Evolutionary conservation across 1,284 basidiomycete genomes (phyloP), one percentile per base, ranked within the genome.

Genomic region (Sutorius eximius): DNA sequence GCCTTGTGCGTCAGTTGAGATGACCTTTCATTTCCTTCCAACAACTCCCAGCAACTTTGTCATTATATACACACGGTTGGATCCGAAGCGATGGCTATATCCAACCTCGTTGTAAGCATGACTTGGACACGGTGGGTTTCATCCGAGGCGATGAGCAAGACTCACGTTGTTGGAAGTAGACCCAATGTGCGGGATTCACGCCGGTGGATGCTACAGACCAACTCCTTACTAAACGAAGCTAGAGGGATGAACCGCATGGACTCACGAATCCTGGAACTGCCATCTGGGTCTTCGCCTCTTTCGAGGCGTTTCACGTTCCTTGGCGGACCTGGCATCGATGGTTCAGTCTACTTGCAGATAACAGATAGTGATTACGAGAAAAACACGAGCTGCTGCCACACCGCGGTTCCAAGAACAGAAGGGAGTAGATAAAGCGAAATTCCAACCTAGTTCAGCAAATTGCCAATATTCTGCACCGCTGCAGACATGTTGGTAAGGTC

Each of bases 401-500:
- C 38, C 30, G 20, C 36, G 34, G 18, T 5, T 24, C 36, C 11
- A 20, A 18, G 11, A 47, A 45, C 13, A 41, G 20, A 22, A 29
- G 20, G 13, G 20, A 27, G 24, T 22, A 4, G 11, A 11, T 34
- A 12, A 49, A 30, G 29, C 32, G 15, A 37, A n/a, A 16, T n/a
- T 30, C 68, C 33, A 50, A 75, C 71, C 69, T 22, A 59, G 63
- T 55, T 80, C 77, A 27, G 61, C 36, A 55, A 73, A 76, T 43
- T 78, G 70, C 78, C 77, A 80, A 59, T 74, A 80, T 59, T 79
- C 75, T 2, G 72, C 71, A 13, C 64, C 76, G 51, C 77, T 80
- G 40, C 15, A 47, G 50, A 33, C 22, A 43, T 4, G 32, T 33
- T 4, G 11, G 11, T 29, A 30, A 46, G n/a, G 42, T 56, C 42